Evolutionary conservation across 139 green algal genomes (phyloP).

Genomic region (Eudorina sp.): DNA sequence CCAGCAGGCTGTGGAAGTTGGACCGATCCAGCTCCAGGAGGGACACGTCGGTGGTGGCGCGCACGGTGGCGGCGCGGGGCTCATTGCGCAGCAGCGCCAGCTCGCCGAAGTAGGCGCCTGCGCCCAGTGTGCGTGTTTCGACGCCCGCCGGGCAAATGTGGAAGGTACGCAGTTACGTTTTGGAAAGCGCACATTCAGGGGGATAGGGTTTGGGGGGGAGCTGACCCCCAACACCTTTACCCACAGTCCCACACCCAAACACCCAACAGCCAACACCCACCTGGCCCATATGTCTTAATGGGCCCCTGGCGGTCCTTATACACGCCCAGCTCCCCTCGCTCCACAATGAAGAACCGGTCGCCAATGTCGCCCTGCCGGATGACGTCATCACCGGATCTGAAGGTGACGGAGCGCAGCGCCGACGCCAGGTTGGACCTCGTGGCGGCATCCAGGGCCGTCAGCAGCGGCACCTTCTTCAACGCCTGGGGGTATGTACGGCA

Average conservation of each 20-base stretch:
- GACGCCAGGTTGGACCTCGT: conserved; percentile 53
- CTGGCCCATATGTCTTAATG: conserved; percentile 55
- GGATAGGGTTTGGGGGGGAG: not conserved
- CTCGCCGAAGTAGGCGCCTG: conserved; percentile 91
- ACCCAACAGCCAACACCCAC: too few relatives aligned
- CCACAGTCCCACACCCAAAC: too few relatives aligned
- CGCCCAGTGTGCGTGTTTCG: too few relatives aligned
- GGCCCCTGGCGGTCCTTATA: conserved; percentile 65
- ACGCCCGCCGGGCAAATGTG: too few relatives aligned
- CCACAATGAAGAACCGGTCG: conserved; percentile 93
- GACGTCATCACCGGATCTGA: conserved; percentile 51
- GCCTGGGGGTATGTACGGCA: not conserved
- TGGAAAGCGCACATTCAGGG: conserved; percentile 32
- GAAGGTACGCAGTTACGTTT: not conserved
- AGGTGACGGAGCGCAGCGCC: conserved; percentile 52
- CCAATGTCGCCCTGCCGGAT: conserved; percentile 79
- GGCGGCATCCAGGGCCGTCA: conserved; percentile 50
- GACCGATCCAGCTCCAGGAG: conserved; percentile 78
- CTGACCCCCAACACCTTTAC: too few relatives aligned
- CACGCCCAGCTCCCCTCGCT: conserved; percentile 80
- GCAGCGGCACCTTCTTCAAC: conserved; percentile 63
- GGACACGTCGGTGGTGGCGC: conserved; percentile 51
- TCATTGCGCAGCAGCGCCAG: conserved; percentile 85
- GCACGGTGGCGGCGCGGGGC: conserved; percentile 87
- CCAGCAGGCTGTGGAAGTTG: conserved; percentile 71